These are phyloP conservation scores for Raphanus raphanistrum DNA, from an alignment of 345 rosid species.

Conservation along the genomic window DNA sequence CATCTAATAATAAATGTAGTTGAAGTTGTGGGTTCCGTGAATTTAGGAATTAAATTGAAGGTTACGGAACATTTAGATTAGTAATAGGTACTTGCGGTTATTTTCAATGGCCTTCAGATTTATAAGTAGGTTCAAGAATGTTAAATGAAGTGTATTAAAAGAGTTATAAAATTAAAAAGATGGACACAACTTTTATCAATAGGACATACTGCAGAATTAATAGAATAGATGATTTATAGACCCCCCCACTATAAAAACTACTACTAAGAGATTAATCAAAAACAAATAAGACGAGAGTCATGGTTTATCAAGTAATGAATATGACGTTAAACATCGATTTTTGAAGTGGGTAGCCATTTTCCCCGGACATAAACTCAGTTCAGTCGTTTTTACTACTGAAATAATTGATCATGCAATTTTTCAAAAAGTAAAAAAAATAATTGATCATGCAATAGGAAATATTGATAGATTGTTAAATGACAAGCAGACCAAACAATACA, in stretches of 20 bases:
- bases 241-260: neutral
- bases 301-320: constrained; percentile 3
- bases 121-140: too few species aligned
- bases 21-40: too few species aligned
- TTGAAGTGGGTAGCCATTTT: constrained; percentile 1
- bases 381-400: neutral
- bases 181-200: too few species aligned
- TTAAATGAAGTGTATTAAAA: too few species aligned
- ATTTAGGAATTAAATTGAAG: too few species aligned
- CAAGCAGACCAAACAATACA: neutral
- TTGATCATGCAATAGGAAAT: neutral
- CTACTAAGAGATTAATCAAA: neutral
- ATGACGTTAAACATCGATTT: neutral
- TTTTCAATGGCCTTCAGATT: too few species aligned
- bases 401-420: neutral
- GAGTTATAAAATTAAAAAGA: too few species aligned
- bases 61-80: too few species aligned
- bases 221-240: neutral
- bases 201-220: too few species aligned
- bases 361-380: neutral
- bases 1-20: too few species aligned
- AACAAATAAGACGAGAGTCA: neutral
- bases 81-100: too few species aligned
- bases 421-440: neutral
- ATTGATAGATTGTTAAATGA: neutral